These are phyloP conservation scores for Zymoseptoria brevis DNA, from an alignment of 2,329 filamentous ascomycete genomes.

Conservation along the genomic window DNA sequence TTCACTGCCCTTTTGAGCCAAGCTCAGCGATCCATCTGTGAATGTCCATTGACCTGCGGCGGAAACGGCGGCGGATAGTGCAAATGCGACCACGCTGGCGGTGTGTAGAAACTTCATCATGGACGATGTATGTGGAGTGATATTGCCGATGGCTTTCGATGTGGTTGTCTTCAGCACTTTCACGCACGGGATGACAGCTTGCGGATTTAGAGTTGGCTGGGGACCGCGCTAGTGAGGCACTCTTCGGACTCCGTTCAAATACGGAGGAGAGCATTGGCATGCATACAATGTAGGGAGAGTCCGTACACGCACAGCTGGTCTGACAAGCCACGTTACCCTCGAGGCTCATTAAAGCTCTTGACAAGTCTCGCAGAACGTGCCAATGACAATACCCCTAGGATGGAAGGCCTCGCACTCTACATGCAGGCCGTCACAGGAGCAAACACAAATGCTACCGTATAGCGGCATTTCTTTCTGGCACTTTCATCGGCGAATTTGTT, in stretches of 20 bases:
- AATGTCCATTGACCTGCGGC: constrained; percentile 60
- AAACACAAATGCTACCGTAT: too few species aligned
- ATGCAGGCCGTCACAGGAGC: too few species aligned
- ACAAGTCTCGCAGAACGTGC: too few species aligned
- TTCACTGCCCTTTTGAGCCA: constrained; percentile 52
- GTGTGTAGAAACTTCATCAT: constrained; percentile 23
- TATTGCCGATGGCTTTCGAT: background rate
- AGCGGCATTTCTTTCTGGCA: too few species aligned
- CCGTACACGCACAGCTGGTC: background rate
- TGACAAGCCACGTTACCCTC: background rate
- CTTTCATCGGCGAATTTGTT: too few species aligned
- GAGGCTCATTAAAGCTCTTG: background rate
- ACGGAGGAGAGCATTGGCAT: background rate
- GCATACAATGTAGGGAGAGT: background rate
- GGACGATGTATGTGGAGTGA: background rate
- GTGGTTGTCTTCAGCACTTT: background rate
- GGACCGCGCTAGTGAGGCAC: background rate
- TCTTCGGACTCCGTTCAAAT: background rate
- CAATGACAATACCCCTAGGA: too few species aligned
- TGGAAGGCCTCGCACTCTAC: too few species aligned
- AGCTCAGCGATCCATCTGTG: constrained; percentile 60
- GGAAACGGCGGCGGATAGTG: constrained; percentile 26
- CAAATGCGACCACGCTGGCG: constrained; percentile 8
- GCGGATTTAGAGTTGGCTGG: background rate
- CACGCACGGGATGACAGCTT: background rate